Evolutionary conservation across 2,329 filamentous ascomycete species (phyloP).

Genomic region (Chalara sp.): DNA sequence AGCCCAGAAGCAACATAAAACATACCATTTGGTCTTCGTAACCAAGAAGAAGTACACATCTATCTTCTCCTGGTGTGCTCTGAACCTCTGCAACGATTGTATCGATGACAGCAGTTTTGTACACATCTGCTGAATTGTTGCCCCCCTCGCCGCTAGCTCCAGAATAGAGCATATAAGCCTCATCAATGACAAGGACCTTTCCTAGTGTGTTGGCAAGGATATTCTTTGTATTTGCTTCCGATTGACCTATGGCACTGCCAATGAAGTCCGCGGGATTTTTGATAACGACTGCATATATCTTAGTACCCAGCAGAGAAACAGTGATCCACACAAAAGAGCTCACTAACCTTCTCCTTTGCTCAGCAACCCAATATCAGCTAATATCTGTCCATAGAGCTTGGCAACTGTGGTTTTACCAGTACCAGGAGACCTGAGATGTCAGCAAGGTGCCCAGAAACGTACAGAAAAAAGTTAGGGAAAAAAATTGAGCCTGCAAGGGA

Average conservation of each 20-base stretch:
- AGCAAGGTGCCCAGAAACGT: too few relatives aligned
- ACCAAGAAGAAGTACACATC: conserved; percentile 64
- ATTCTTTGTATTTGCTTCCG: conserved; percentile 64
- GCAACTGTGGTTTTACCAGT: conserved; percentile 74
- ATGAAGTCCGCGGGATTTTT: conserved; percentile 74
- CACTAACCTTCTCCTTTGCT: conserved; percentile 60
- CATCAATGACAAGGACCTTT: conserved; percentile 75
- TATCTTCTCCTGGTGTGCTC: conserved; percentile 61
- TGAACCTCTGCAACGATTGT: conserved; percentile 68
- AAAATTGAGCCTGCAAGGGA: too few relatives aligned
- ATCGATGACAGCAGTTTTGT: conserved; percentile 60
- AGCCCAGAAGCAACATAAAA: too few relatives aligned
- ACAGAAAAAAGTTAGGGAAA: too few relatives aligned
- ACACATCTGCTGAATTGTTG: conserved; percentile 38
- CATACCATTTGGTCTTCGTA: conserved; percentile 62
- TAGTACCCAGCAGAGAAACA: background rate
- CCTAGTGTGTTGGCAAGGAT: conserved; percentile 61
- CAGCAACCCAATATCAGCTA: conserved; percentile 60
- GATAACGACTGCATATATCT: conserved; percentile 45
- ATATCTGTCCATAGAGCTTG: conserved; percentile 62
- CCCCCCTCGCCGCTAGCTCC: conserved; percentile 21
- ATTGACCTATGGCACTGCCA: conserved; percentile 54
- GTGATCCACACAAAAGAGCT: background rate
- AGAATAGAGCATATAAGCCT: conserved; percentile 62
- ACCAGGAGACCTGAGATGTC: conserved; percentile 40